Evolutionary conservation across 2,329 filamentous ascomycete genomes (phyloP), one percentile per base, ranked within the genome.

Genomic region (Exophiala calicioides): DNA sequence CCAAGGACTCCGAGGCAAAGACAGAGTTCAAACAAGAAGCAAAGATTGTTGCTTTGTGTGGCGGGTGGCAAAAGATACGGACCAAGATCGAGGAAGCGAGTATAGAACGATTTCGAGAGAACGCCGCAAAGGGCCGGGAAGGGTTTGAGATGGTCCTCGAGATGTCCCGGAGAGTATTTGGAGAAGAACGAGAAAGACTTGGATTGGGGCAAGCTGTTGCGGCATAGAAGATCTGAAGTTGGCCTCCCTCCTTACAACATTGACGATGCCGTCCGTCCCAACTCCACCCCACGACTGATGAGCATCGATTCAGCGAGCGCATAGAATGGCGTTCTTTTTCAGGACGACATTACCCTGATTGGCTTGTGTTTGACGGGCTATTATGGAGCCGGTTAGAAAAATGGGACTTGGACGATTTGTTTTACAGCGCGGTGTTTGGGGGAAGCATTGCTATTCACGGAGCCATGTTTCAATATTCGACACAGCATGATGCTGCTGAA

Each of bases 11-110:
- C 4, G 56, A 66, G 20, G 79, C 70, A 27, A 78, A 73, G 66
- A 98, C 93, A 2, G 79, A 85, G 54, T 97, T 98, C 65, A 77
- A 82, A 36, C 93, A 98, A 73, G 84, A 89, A 52, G 93, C 93
- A 29, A 83, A 90, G 70, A 91, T 98, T 65, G 95, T 90, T 1
- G 93, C 93, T 1, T 75, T 97, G 7, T 95, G 90, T 68, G 91
- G 93, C 58, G 93, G 93, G 53, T 98, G 93, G 90, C 88, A 96
- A 72, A 89, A 90, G 65, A 90, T 97, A 66, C 93, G 89, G 77
- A 95, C 93, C 71, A 88, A 85, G 66, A 94, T 98, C 60, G 93
- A 98, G 74, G 90, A 97, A 60, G 84, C 88, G 41, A 86, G 90
- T 31, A 86, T 97, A 33, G 86, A 86, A 56, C 77, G 89, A 44